Evolutionary conservation across 257 asterid species (phyloP).

Genomic region (Voacanga thouarsii): DNA sequence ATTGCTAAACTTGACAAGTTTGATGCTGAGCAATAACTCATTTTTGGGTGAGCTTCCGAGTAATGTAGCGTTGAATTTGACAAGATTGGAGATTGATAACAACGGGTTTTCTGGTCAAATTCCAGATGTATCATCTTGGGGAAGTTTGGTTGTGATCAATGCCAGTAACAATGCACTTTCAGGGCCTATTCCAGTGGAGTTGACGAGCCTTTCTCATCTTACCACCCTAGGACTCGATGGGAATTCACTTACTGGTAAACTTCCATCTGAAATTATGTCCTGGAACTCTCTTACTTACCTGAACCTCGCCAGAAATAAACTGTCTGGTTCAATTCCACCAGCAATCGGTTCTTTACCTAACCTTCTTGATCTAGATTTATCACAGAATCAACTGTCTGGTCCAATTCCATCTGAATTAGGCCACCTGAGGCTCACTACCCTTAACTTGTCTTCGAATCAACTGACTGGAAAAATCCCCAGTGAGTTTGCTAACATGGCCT

Average conservation of each 20-base stretch:
- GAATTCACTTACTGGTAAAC: slow-evolving; percentile 58
- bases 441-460: slow-evolving; percentile 64
- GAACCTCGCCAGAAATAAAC: slow-evolving; percentile 52
- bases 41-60: slow-evolving; percentile 65
- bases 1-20: slow-evolving; percentile 35
- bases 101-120: slow-evolving; percentile 64
- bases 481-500: slow-evolving; percentile 69
- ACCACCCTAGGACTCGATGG: slow-evolving; percentile 56
- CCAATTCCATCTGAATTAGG: slow-evolving; percentile 65
- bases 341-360: slow-evolving; percentile 47
- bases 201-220: slow-evolving; percentile 56
- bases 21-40: slow-evolving; percentile 61
- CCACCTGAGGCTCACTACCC: slow-evolving; percentile 44
- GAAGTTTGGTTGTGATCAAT: slow-evolving; percentile 48
- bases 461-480: slow-evolving; percentile 61
- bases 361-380: slow-evolving; percentile 63
- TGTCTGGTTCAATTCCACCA: slow-evolving; percentile 63
- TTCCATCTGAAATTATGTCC: slow-evolving; percentile 56
- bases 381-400: slow-evolving; percentile 62
- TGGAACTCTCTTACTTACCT: slow-evolving; percentile 59
- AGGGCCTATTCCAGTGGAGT: slow-evolving; percentile 54
- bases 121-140: slow-evolving; percentile 61
- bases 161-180: slow-evolving; percentile 61
- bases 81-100: slow-evolving; percentile 61
- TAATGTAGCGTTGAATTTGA: slow-evolving; percentile 51